phyloP scores from a whole-genome alignment of 2,329 filamentous ascomycete genomes.

The Teratosphaeriaceae sp. region DNA sequence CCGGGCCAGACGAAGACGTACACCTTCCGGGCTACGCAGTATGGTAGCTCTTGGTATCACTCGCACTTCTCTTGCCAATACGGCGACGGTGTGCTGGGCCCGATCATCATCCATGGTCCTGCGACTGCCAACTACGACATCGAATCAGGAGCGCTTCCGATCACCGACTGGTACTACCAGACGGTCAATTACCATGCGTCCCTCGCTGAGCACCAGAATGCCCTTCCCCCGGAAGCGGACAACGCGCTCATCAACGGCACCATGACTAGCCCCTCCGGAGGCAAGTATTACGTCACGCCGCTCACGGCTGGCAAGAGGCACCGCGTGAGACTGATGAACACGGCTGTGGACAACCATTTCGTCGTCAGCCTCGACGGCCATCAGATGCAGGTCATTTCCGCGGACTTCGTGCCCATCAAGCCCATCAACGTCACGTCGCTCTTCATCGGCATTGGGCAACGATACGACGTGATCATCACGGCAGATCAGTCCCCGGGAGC shows the following conservation, averaged over 20 bases:
- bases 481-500: slow-evolving; percentile 27
- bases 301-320: slow-evolving; percentile 35
- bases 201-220: slow-evolving; percentile 24
- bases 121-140: slow-evolving; percentile 54
- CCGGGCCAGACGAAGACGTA: slow-evolving; percentile 51
- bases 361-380: slow-evolving; percentile 32
- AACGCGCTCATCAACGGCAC: slow-evolving; percentile 39
- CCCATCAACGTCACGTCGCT: slow-evolving; percentile 26
- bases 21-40: slow-evolving; percentile 48
- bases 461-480: slow-evolving; percentile 36
- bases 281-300: slow-evolving; percentile 26
- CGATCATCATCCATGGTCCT: slow-evolving; percentile 57
- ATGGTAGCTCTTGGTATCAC: slow-evolving; percentile 45
- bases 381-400: slow-evolving; percentile 29
- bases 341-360: slow-evolving; percentile 39
- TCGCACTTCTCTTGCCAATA: slow-evolving; percentile 52
- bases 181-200: slow-evolving; percentile 21
- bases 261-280: slow-evolving; percentile 27
- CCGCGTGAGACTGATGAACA: slow-evolving; percentile 41
- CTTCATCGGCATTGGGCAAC: slow-evolving; percentile 34
- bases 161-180: slow-evolving; percentile 52
- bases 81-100: slow-evolving; percentile 53
- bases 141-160: slow-evolving; percentile 53
- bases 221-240: slow-evolving; percentile 43
- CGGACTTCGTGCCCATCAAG: slow-evolving; percentile 32